Evolutionary conservation across 352 stramenopile species (phyloP).

Genomic region (Phytophthora tubulina): DNA sequence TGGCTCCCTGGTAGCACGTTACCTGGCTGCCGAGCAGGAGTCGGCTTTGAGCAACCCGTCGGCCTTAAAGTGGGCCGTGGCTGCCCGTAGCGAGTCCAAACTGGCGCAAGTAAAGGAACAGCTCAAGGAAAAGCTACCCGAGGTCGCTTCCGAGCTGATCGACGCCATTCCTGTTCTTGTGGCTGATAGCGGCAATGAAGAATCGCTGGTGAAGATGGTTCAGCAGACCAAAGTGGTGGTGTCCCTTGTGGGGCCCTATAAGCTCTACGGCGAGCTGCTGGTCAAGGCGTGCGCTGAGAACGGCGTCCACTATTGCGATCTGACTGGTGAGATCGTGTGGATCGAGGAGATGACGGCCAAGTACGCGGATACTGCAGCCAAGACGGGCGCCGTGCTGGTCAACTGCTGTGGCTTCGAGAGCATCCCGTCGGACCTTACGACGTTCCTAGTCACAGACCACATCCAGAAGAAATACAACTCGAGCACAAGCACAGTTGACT

Average conservation of each 20-base stretch:
- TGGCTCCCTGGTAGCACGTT: conserved; percentile 74
- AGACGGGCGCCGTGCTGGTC: conserved; percentile 84
- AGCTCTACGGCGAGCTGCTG: conserved; percentile 84
- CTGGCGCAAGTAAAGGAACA: conserved; percentile 67
- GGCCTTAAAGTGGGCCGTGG: conserved; percentile 89
- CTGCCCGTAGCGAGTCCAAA: conserved; percentile 81
- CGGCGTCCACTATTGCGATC: conserved; percentile 93
- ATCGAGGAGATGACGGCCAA: conserved; percentile 82
- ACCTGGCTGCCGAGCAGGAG: conserved; percentile 65
- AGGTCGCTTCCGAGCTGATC: conserved; percentile 47
- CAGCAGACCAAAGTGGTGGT: conserved; percentile 78
- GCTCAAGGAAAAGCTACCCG: conserved; percentile 59
- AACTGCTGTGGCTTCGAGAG: conserved; percentile 92
- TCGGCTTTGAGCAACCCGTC: conserved; percentile 34
- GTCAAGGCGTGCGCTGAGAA: conserved; percentile 88
- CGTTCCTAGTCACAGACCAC: conserved; percentile 73
- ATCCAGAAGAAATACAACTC: conserved; percentile 65
- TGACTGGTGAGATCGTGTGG: conserved; percentile 92
- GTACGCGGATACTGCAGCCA: conserved; percentile 61
- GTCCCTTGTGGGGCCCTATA: conserved; percentile 90
- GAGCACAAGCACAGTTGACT: conserved; percentile 45
- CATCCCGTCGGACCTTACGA: conserved; percentile 89
- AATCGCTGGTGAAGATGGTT: conserved; percentile 81
- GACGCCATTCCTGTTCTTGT: conserved; percentile 61
- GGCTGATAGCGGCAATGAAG: conserved; percentile 63